phyloP scores from a whole-genome alignment of 176 grass and related monocot genomes.

The Thinopyrum elongatum region DNA sequence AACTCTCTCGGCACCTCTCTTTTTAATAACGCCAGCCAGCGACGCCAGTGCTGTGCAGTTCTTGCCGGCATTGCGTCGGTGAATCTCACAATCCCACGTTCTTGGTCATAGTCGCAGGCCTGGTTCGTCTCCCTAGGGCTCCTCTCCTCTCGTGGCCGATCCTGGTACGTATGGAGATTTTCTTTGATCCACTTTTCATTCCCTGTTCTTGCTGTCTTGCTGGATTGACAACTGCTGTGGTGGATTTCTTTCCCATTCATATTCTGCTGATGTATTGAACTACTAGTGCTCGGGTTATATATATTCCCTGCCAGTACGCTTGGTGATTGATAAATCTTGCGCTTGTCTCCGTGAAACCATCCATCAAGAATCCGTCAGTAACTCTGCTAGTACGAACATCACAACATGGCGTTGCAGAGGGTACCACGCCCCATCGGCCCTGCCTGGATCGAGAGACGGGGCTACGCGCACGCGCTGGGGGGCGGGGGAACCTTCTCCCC shows the following conservation, averaged over 20 bases:
- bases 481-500: background rate
- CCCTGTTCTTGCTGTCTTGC: background rate
- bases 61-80: background rate
- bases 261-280: background rate
- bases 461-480: background rate
- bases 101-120: background rate
- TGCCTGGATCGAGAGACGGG: background rate
- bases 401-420: too few relatives aligned
- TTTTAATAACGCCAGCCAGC: too few relatives aligned
- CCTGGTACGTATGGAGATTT: constrained; percentile 10
- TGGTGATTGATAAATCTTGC: background rate
- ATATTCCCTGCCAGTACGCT: too few relatives aligned
- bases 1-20: background rate
- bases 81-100: background rate
- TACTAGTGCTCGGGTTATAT: background rate
- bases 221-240: background rate
- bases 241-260: background rate
- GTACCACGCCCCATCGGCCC: background rate
- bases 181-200: background rate
- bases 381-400: background rate
- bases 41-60: background rate
- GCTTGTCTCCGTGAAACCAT: background rate
- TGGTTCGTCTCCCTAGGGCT: background rate
- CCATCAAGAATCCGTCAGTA: background rate
- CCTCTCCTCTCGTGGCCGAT: too few relatives aligned